Percentiles rank a stretch among this genome's conserved stretches.
phyloP scores from a whole-genome alignment of 2,329 filamentous ascomycete species.

The Cucurbitaria berberidis region DNA sequence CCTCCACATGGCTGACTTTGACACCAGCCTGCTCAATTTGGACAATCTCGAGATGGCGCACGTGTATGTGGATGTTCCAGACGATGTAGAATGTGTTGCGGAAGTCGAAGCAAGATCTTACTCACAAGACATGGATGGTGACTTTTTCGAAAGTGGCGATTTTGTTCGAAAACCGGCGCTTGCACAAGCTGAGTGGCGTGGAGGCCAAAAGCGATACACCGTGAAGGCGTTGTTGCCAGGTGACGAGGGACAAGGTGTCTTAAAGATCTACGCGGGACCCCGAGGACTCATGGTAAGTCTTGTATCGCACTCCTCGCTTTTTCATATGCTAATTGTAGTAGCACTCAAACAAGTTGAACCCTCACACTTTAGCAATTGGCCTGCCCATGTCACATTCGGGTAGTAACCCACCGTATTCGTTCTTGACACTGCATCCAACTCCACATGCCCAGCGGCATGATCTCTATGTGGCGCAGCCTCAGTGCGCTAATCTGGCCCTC shows the following conservation, averaged over 20 bases:
- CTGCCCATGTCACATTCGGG: slow-evolving; percentile 90
- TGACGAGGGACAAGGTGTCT: slow-evolving; percentile 84
- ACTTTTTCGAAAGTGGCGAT: slow-evolving; percentile 92
- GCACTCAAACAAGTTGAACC: slow-evolving; percentile 95
- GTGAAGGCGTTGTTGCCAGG: slow-evolving; percentile 90
- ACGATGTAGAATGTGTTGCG: slow-evolving; percentile 88
- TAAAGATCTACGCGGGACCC: slow-evolving; percentile 94
- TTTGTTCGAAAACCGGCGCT: slow-evolving; percentile 83
- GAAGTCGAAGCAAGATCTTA: slow-evolving; percentile 88
- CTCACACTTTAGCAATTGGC: slow-evolving; percentile 86
- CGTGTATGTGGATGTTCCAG: slow-evolving; percentile 82
- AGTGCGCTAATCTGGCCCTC: slow-evolving; percentile 83
- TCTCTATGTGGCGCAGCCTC: slow-evolving; percentile 94
- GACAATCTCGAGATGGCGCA: slow-evolving; percentile 95
- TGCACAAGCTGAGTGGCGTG: slow-evolving; percentile 89
- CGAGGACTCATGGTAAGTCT: slow-evolving; percentile 78
- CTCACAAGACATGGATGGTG: slow-evolving; percentile 83
- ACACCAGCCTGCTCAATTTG: slow-evolving; percentile 82
- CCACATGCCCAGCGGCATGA: slow-evolving; percentile 98
- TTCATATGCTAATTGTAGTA: slow-evolving; percentile 29
- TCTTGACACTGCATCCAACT: slow-evolving; percentile 89
- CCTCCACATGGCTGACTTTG: slow-evolving; percentile 84
- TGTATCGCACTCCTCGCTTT: not conserved
- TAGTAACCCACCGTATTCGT: slow-evolving; percentile 93
- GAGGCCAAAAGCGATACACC: slow-evolving; percentile 86